Evolutionary conservation across 257 asterid genomes (phyloP).

Genomic region (Fraxinus quadrangulata): DNA sequence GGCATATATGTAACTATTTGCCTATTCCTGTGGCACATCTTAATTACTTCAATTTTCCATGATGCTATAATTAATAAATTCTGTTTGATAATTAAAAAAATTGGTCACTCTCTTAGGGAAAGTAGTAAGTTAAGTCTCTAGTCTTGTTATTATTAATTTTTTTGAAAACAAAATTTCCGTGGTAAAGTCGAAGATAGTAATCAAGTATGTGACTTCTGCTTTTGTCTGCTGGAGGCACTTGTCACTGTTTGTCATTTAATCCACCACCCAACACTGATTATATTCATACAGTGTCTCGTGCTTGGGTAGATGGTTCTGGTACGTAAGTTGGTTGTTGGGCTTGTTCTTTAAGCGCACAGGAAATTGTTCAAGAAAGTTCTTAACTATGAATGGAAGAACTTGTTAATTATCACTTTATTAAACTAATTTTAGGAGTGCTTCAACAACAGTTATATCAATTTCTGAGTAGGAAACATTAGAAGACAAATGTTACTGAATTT

Average conservation of each 20-base stretch:
- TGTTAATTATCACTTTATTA: conserved; percentile 7
- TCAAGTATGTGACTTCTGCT: neutral
- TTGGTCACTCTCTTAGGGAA: neutral
- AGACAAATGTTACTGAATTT: conserved; percentile 1
- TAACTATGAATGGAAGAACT: conserved; percentile 9
- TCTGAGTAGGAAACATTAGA: neutral
- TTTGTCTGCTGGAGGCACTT: conserved; percentile 1
- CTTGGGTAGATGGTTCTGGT: conserved; percentile 9
- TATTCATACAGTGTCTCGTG: conserved; percentile 3
- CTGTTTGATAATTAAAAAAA: neutral
- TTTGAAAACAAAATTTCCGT: neutral
- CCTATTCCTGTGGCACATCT: neutral
- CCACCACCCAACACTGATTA: conserved; percentile 11
- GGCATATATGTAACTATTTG: neutral
- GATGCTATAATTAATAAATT: neutral
- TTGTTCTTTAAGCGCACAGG: conserved; percentile 3
- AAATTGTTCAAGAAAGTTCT: neutral
- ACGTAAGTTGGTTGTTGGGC: conserved; percentile 1
- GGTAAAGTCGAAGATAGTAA: neutral
- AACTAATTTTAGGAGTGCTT: conserved; percentile 12
- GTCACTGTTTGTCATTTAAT: neutral
- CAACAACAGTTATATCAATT: neutral
- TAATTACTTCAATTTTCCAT: neutral
- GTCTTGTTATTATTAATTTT: neutral
- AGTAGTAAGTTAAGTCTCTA: neutral